These are phyloP conservation scores for Rosa hybrid DNA, from an alignment of 331 rosid genomes.

Conservation along the genomic window DNA sequence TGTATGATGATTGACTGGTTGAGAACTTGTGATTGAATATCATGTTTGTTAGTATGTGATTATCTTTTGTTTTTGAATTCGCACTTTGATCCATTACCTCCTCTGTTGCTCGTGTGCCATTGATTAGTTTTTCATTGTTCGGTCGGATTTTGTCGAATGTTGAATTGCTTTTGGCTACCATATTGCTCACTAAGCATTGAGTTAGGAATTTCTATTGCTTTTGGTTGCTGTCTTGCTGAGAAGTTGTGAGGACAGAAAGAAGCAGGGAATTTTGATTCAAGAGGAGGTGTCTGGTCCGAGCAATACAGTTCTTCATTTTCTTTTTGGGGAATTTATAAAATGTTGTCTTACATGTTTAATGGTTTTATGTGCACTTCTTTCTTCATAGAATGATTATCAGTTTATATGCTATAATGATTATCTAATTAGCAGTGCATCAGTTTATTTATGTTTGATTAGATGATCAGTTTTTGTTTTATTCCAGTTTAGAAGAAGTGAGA, in stretches of 20 bases:
- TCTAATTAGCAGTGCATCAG: too few species aligned
- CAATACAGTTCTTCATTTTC: background rate
- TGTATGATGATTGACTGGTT: too few species aligned
- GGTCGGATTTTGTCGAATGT: conserved; percentile 33
- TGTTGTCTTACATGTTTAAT: too few species aligned
- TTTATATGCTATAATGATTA: too few species aligned
- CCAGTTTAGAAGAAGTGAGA: too few species aligned
- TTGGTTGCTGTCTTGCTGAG: conserved; percentile 13
- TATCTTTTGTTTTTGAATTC: conserved; percentile 32
- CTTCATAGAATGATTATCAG: too few species aligned
- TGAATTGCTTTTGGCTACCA: conserved; percentile 32
- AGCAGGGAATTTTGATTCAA: conserved; percentile 14
- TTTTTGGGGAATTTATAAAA: too few species aligned
- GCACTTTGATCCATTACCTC: conserved; percentile 64
- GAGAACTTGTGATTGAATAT: too few species aligned
- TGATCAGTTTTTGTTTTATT: too few species aligned
- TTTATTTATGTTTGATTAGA: too few species aligned
- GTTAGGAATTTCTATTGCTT: conserved; percentile 30
- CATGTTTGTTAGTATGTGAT: too few species aligned
- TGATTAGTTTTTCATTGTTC: conserved; percentile 18
- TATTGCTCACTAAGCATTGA: conserved; percentile 18
- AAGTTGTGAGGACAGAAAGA: conserved; percentile 15
- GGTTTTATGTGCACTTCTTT: too few species aligned
- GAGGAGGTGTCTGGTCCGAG: background rate
- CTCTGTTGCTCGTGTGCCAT: conserved; percentile 25